phyloP scores from a whole-genome alignment of 1,284 basidiomycete genomes.

The Ustilago esculenta region DNA sequence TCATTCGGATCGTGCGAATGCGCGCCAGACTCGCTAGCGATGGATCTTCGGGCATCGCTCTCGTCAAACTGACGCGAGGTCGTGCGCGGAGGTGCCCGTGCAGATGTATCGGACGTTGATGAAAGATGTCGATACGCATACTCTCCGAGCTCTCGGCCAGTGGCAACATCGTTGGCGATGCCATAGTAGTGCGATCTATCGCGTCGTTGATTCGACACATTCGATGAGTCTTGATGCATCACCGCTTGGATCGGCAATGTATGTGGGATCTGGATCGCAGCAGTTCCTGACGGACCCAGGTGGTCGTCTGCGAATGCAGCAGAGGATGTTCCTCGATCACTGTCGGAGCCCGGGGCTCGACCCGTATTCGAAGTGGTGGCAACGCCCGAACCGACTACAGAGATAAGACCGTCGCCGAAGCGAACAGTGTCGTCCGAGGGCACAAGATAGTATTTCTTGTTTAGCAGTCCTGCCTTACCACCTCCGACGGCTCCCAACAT shows the following conservation, averaged over 20 bases:
- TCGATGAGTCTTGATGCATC: slow-evolving; percentile 16
- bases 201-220: slow-evolving; percentile 10
- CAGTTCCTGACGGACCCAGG: slow-evolving; percentile 33
- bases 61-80: slow-evolving; percentile 15
- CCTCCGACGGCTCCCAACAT: slow-evolving; percentile 33
- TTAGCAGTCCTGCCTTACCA: slow-evolving; percentile 28
- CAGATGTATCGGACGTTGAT: background rate
- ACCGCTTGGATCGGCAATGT: slow-evolving; percentile 31
- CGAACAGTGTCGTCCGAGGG: slow-evolving; percentile 80
- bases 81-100: background rate
- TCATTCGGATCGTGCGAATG: slow-evolving; percentile 26
- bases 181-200: slow-evolving; percentile 48
- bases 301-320: slow-evolving; percentile 18
- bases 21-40: slow-evolving; percentile 7
- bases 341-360: slow-evolving; percentile 7
- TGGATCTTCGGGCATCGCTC: slow-evolving; percentile 10
- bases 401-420: slow-evolving; percentile 77
- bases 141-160: slow-evolving; percentile 51
- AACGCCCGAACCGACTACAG: slow-evolving; percentile 33
- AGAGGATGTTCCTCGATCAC: slow-evolving; percentile 5
- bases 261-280: slow-evolving; percentile 36
- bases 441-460: slow-evolving; percentile 75
- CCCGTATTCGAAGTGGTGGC: background rate
- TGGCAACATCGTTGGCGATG: slow-evolving; percentile 50
- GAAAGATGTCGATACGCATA: slow-evolving; percentile 20